Conservation (phyloP, 1,139 yeast genomes). For the Diutina neorugosa region DNA sequence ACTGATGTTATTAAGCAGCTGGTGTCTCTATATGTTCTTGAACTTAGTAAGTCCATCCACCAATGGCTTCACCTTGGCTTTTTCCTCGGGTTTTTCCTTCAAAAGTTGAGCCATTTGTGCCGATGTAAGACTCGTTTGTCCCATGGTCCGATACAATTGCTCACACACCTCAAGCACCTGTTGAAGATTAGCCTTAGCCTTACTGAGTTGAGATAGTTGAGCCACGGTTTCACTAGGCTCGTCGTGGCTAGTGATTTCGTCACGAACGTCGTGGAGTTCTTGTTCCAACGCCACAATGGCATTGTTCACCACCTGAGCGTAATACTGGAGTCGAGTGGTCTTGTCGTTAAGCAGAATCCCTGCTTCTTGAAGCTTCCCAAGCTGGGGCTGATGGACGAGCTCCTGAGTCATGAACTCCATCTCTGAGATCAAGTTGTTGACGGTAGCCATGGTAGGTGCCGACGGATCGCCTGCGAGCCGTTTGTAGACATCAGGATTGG, state of each 20-base stretch:
- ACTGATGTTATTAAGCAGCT: no score
- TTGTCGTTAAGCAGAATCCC: neutral
- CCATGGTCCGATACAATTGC: neutral
- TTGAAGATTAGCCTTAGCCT: neutral
- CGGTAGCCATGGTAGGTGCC: neutral
- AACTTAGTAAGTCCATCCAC: neutral
- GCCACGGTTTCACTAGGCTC: neutral
- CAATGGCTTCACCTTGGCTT: neutral
- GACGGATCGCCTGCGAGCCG: conserved; percentile 1
- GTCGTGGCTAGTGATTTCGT: neutral
- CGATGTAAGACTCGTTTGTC: neutral
- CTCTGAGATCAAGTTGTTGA: conserved; percentile 1
- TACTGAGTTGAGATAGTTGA: neutral
- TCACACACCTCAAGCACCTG: neutral
- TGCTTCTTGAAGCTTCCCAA: neutral
- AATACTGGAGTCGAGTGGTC: conserved; percentile 2
- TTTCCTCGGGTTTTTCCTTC: neutral
- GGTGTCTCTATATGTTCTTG: neutral
- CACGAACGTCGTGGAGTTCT: neutral
- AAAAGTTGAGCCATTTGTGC: neutral
- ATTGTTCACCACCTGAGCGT: conserved; percentile 1
- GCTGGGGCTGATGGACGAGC: neutral
- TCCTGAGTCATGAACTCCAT: conserved; percentile 2
- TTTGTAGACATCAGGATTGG: neutral
- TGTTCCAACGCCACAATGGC: conserved; percentile 2